Conservation (phyloP, 202 grass and related monocot species). For the Setaria italica region DNA sequence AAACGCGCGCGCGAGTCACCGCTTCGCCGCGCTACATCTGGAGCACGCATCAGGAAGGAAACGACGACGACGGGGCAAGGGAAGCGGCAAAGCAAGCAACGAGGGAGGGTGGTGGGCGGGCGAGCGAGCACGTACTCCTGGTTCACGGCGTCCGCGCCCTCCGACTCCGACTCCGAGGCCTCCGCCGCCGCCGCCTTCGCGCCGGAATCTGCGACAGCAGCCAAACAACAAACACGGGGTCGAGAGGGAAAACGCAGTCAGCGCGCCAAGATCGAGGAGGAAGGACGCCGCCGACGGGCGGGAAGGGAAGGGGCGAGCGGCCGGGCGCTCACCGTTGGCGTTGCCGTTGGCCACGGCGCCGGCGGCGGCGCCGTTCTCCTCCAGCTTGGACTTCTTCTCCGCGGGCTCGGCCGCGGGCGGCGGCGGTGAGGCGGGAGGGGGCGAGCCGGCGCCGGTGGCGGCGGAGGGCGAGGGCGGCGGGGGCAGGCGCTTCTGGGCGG, state of each 20-base stretch:
- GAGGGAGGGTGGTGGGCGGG: not conserved
- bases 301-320: not conserved
- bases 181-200: not conserved
- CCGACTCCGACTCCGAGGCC: constrained; percentile 31
- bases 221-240: not conserved
- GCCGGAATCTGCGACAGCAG: constrained; percentile 43
- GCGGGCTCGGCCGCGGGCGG: constrained; percentile 16
- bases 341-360: constrained; percentile 34
- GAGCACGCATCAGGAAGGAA: constrained; percentile 19
- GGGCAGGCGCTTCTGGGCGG: constrained; percentile 46
- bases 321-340: constrained; percentile 31
- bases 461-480: not conserved
- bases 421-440: not conserved
- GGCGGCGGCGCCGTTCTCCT: constrained; percentile 42
- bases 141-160: constrained; percentile 22
- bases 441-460: not conserved
- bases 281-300: not conserved
- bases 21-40: constrained; percentile 15
- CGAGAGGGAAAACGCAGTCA: not conserved
- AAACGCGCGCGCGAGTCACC: not conserved
- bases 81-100: not conserved
- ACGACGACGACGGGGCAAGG: not conserved
- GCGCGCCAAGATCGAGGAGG: constrained; percentile 31
- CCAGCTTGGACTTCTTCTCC: constrained; percentile 45
- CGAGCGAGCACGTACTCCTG: constrained; percentile 45